Conservation (phyloP, 768 basidiomycete genomes). For the Boletus subparvulus region DNA sequence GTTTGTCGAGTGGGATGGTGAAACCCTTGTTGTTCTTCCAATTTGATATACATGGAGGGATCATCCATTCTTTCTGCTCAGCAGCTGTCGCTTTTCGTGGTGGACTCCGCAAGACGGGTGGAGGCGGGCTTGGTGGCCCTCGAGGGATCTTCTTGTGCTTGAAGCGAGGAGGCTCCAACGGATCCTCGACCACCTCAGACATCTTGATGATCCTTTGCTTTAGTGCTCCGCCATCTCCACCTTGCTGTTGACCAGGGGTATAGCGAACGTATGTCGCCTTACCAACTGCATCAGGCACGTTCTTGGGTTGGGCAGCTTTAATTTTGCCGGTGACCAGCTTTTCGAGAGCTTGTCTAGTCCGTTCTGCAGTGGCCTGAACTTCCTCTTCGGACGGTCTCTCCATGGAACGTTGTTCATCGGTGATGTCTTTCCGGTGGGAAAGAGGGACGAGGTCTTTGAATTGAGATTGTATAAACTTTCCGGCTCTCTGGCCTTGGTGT, state of each 20-base stretch:
- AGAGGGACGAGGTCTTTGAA: slow-evolving; percentile 98
- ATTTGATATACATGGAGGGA: slow-evolving; percentile 98
- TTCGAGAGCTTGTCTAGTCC: slow-evolving; percentile 88
- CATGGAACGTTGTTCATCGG: slow-evolving; percentile 70
- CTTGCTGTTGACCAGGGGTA: slow-evolving; percentile 88
- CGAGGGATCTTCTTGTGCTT: slow-evolving; percentile 99
- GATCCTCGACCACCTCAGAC: slow-evolving; percentile 97
- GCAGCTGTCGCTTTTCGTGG: slow-evolving; percentile 94
- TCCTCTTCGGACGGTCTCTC: slow-evolving; percentile 94
- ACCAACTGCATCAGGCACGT: slow-evolving; percentile 81
- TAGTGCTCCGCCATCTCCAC: slow-evolving; percentile 51
- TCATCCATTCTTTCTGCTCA: slow-evolving; percentile 99
- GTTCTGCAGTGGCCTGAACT: slow-evolving; percentile 86
- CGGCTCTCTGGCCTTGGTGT: slow-evolving; percentile 86
- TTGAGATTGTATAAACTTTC: slow-evolving; percentile 87
- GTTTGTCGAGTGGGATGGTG: slow-evolving; percentile 97
- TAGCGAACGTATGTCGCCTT: slow-evolving; percentile 93
- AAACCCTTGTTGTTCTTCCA: slow-evolving; percentile 99
- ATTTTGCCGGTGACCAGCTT: slow-evolving; percentile 94
- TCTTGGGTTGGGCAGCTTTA: slow-evolving; percentile 97
- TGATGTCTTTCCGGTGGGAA: slow-evolving; percentile 82
- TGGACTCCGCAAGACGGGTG: slow-evolving; percentile 92
- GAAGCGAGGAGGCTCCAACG: slow-evolving; percentile 93
- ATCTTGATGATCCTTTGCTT: slow-evolving; percentile 99
- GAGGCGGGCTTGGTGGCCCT: slow-evolving; percentile 94